phyloP scores from a whole-genome alignment of 1,284 basidiomycete genomes.

The Puccinia polysora region DNA sequence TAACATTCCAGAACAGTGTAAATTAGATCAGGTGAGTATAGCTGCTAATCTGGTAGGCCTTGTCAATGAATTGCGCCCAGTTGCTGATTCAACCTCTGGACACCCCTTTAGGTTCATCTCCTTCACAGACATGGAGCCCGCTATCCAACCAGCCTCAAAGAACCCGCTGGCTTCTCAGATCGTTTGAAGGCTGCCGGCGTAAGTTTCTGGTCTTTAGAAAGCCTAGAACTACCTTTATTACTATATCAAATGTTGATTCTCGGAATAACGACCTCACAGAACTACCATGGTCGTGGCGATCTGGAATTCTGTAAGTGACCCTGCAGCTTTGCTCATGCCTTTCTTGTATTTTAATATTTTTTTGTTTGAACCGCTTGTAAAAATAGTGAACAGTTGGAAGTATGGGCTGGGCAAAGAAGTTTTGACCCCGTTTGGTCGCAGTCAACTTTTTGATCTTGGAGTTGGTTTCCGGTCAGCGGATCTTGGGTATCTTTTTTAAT shows the following conservation, averaged over 20 bases:
- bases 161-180: constrained; percentile 7
- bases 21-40: constrained; percentile 17
- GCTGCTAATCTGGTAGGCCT: neutral
- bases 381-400: constrained; percentile 18
- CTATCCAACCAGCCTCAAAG: constrained; percentile 13
- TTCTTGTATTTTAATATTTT: neutral
- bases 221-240: neutral
- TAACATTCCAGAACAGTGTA: constrained; percentile 1
- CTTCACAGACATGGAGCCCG: constrained; percentile 24
- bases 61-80: neutral
- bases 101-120: constrained; percentile 11
- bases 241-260: neutral
- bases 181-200: constrained; percentile 12
- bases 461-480: constrained; percentile 26
- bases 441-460: constrained; percentile 52
- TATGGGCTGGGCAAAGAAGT: constrained; percentile 55
- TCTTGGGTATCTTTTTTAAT: neutral
- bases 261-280: neutral
- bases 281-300: constrained; percentile 12
- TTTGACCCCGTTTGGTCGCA: constrained; percentile 57
- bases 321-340: neutral
- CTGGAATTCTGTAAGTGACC: constrained; percentile 18
- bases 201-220: neutral
- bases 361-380: neutral
- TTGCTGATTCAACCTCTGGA: neutral